These are phyloP conservation scores for Crithidia sp. DNA, from an alignment of 208 protist genomes.

Conservation along the genomic window DNA sequence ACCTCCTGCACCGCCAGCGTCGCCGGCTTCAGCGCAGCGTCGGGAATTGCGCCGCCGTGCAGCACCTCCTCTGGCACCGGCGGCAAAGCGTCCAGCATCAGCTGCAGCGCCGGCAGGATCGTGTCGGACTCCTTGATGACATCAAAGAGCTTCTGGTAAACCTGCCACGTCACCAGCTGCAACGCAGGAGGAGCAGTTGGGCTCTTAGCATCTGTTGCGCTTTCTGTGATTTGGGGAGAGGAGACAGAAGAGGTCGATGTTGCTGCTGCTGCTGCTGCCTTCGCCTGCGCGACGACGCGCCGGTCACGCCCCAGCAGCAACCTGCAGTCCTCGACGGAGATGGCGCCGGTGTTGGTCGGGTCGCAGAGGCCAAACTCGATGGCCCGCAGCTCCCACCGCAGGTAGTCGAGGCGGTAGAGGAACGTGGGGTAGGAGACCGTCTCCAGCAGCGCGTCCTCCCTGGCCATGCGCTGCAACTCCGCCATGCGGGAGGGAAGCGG, in stretches of 20 bases:
- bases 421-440: constrained; percentile 38
- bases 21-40: constrained; percentile 16
- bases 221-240: no score
- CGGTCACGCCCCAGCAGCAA: constrained; percentile 38
- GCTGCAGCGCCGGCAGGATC: constrained; percentile 49
- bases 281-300: not conserved
- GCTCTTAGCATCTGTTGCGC: no score
- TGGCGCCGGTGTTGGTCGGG: constrained; percentile 49
- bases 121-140: constrained; percentile 62
- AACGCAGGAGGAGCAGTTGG: not conserved
- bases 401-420: constrained; percentile 53
- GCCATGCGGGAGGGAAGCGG: not conserved
- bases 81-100: constrained; percentile 49
- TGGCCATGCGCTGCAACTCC: constrained; percentile 14
- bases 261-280: not conserved
- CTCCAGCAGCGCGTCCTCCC: constrained; percentile 22
- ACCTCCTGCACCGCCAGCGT: constrained; percentile 16
- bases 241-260: no score
- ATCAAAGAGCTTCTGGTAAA: constrained; percentile 74
- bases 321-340: constrained; percentile 50
- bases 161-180: constrained; percentile 52
- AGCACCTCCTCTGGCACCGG: constrained; percentile 37
- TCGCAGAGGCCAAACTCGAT: constrained; percentile 73
- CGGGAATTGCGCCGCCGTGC: constrained; percentile 40
- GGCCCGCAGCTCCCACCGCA: constrained; percentile 69